phyloP scores from a whole-genome alignment of 179 eudicot genomes.

The Actinidia polygama region DNA sequence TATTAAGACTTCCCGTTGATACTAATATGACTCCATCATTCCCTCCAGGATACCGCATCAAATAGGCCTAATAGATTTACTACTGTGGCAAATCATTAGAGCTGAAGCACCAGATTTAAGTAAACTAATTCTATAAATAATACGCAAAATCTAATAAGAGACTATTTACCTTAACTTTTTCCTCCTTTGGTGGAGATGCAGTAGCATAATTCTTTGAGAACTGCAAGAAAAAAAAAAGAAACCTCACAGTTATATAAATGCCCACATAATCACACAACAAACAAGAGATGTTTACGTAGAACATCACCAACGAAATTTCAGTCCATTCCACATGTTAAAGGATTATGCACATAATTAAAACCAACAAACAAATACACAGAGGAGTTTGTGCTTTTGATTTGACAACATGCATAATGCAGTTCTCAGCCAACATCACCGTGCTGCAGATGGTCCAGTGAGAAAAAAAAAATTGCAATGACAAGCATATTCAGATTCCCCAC shows the following conservation, averaged over 20 bases:
- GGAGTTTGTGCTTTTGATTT: too few relatives aligned
- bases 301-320: neutral
- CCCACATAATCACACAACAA: neutral
- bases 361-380: too few relatives aligned
- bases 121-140: neutral
- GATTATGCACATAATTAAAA: too few relatives aligned
- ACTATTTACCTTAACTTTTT: constrained; percentile 59
- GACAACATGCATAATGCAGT: too few relatives aligned
- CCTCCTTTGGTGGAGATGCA: constrained; percentile 57
- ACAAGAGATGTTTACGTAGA: neutral
- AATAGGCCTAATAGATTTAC: neutral
- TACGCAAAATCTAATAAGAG: neutral
- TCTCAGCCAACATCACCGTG: too few relatives aligned
- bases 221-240: constrained; percentile 16
- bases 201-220: constrained; percentile 59
- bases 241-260: neutral
- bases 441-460: too few relatives aligned
- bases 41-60: neutral
- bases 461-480: too few relatives aligned
- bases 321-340: too few relatives aligned
- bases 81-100: neutral
- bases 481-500: too few relatives aligned
- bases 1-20: neutral
- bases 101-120: neutral
- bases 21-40: neutral